These are phyloP conservation scores for Plasmodium adleri DNA, from an alignment of 169 alveolate species.

Conservation along the genomic window DNA sequence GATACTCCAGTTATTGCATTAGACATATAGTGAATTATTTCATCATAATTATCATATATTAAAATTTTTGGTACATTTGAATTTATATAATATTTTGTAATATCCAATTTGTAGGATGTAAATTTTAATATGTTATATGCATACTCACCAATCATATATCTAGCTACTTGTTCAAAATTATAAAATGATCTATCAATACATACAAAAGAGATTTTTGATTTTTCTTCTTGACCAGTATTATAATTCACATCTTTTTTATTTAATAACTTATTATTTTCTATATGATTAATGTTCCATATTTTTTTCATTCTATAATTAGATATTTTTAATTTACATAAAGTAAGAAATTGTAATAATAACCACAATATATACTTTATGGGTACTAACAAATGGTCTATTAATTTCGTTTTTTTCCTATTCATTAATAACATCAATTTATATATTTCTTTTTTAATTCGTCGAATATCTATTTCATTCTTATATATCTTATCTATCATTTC, in stretches of 20 bases:
- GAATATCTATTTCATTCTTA: slow-evolving; percentile 44
- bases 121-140: slow-evolving; percentile 65
- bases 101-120: slow-evolving; percentile 64
- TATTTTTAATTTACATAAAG: slow-evolving; percentile 40
- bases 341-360: slow-evolving; percentile 31
- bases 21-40: slow-evolving; percentile 74
- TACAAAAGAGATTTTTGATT: slow-evolving; percentile 37
- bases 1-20: slow-evolving; percentile 64
- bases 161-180: slow-evolving; percentile 71
- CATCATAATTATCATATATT: slow-evolving; percentile 70
- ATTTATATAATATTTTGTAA: slow-evolving; percentile 68
- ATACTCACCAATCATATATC: slow-evolving; percentile 74
- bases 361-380: slow-evolving; percentile 36
- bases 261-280: not conserved
- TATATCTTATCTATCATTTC: slow-evolving; percentile 24
- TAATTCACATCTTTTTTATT: not conserved
- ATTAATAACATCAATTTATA: slow-evolving; percentile 27
- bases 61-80: slow-evolving; percentile 55
- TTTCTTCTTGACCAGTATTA: not conserved
- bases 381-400: slow-evolving; percentile 17
- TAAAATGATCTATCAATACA: slow-evolving; percentile 69
- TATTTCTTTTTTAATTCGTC: slow-evolving; percentile 34
- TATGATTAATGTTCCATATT: slow-evolving; percentile 8
- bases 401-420: slow-evolving; percentile 49
- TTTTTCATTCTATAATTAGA: slow-evolving; percentile 20